phyloP scores from a whole-genome alignment of 2,329 filamentous ascomycete genomes.

The Aspergillus caelatus region DNA sequence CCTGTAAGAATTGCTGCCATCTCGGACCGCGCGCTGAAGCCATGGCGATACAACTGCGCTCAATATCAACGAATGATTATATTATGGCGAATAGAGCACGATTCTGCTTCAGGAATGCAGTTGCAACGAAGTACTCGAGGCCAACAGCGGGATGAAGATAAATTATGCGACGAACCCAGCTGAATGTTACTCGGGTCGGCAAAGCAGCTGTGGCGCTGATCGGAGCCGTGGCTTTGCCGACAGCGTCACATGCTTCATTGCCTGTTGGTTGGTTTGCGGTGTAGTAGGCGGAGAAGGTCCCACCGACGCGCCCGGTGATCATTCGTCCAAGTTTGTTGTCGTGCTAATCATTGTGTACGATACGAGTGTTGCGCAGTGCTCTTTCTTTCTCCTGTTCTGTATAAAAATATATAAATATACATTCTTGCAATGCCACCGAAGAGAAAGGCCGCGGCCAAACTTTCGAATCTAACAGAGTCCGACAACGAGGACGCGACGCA shows the following conservation, averaged over 20 bases:
- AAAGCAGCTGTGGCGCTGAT: constrained; percentile 22
- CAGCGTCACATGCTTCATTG: constrained; percentile 22
- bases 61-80: neutral
- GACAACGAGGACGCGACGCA: constrained; percentile 47
- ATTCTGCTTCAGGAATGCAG: constrained; percentile 3
- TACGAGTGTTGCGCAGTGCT: neutral
- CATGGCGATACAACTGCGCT: constrained; percentile 34
- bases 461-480: constrained; percentile 52
- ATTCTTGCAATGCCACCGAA: constrained; percentile 41
- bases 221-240: constrained; percentile 22
- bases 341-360: neutral
- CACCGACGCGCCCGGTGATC: constrained; percentile 3
- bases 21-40: constrained; percentile 46
- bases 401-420: neutral
- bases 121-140: constrained; percentile 3
- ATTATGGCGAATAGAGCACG: constrained; percentile 1
- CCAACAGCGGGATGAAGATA: constrained; percentile 15
- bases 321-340: constrained; percentile 5
- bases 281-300: constrained; percentile 9
- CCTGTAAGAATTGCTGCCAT: constrained; percentile 52
- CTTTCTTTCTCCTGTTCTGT: neutral
- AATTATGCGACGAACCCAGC: constrained; percentile 10
- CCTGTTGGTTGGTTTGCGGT: constrained; percentile 2
- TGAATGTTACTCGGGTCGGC: constrained; percentile 8
- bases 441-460: constrained; percentile 43